These are phyloP conservation scores for Pseudogymnoascus sp. DNA, from an alignment of 2,329 filamentous ascomycete species.

Conservation along the genomic window DNA sequence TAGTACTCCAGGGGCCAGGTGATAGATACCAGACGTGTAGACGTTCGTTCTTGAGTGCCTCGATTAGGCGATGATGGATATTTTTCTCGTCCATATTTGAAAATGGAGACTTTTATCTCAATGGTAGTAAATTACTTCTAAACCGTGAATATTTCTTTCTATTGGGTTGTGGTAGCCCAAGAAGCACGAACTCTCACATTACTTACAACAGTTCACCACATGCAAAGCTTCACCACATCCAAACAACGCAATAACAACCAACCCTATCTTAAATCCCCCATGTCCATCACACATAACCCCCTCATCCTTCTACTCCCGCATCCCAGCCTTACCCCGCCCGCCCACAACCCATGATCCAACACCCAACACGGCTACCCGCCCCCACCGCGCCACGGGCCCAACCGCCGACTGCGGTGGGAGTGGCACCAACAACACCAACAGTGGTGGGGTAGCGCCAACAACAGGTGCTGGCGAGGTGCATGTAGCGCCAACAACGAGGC, in stretches of 20 bases:
- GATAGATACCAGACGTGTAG: constrained; percentile 2
- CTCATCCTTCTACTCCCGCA: not conserved
- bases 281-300: too few relatives aligned
- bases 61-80: not conserved
- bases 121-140: not conserved
- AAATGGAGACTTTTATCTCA: not conserved
- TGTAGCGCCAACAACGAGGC: not conserved
- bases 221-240: not conserved
- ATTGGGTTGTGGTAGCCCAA: not conserved
- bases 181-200: not conserved
- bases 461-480: too few relatives aligned
- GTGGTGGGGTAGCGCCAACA: not conserved
- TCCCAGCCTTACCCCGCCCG: not conserved
- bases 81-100: constrained; percentile 1
- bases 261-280: too few relatives aligned
- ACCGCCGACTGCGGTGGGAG: not conserved
- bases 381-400: not conserved
- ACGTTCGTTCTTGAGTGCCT: not conserved
- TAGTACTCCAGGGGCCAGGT: not conserved
- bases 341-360: not conserved
- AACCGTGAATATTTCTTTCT: not conserved
- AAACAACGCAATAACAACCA: not conserved
- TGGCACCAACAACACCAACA: not conserved
- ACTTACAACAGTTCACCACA: not conserved
- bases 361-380: not conserved